Percentiles rank a stretch among this genome's conserved stretches.
Conservation (phyloP, 192 early-diverging fungal genomes). For the Pecoramyces ruminantium region DNA sequence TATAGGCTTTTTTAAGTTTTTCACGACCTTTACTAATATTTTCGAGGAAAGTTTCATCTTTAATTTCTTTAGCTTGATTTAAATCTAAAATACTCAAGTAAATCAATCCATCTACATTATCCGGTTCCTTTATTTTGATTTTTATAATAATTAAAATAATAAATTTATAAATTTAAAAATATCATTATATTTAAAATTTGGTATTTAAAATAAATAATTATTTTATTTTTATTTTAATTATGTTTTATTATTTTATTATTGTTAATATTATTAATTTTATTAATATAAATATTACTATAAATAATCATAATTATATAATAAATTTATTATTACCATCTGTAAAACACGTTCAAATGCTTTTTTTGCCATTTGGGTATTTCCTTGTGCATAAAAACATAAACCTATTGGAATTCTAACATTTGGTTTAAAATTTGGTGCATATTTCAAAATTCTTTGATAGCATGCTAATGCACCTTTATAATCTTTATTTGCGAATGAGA, state of each 20-base stretch:
- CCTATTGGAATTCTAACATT: slow-evolving; percentile 73
- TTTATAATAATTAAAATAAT: neutral
- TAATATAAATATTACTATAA: too few relatives aligned
- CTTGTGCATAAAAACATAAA: slow-evolving; percentile 62
- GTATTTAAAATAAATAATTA: too few relatives aligned
- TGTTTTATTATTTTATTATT: too few relatives aligned
- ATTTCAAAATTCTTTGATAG: slow-evolving; percentile 59
- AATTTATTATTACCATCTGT: slow-evolving; percentile 41
- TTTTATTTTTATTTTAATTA: too few relatives aligned
- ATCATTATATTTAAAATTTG: too few relatives aligned
- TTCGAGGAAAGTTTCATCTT: neutral
- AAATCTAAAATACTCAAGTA: slow-evolving; percentile 63
- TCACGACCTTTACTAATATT: neutral
- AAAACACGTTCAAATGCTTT: slow-evolving; percentile 50
- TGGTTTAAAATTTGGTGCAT: slow-evolving; percentile 36
- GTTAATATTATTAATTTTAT: too few relatives aligned
- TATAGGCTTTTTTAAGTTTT: neutral
- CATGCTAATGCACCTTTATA: slow-evolving; percentile 47
- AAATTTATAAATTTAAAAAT: too few relatives aligned
- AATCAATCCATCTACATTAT: slow-evolving; percentile 49
- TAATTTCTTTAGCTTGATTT: slow-evolving; percentile 20
- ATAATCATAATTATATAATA: too few relatives aligned
- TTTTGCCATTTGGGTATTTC: slow-evolving; percentile 47
- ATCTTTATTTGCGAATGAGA: slow-evolving; percentile 35
- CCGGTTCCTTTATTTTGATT: slow-evolving; percentile 20